Percentiles rank a stretch among this genome's conserved stretches.
Conservation (phyloP, 768 basidiomycete genomes). For the Amylocystis lapponica region DNA sequence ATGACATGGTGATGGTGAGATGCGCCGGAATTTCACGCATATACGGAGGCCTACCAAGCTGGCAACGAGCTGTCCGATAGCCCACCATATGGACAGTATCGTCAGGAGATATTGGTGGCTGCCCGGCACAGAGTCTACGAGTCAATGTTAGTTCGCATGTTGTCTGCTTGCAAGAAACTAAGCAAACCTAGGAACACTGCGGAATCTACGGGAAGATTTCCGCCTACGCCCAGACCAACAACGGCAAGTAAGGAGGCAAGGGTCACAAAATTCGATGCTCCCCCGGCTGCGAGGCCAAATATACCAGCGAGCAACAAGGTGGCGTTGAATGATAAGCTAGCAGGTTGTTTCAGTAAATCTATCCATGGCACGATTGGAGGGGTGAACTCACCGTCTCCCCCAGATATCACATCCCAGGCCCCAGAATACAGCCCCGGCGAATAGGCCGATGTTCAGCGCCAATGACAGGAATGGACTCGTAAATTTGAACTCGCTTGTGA, state of each 20-base stretch:
- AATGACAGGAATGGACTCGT: conserved; percentile 43
- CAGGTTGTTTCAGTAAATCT: background rate
- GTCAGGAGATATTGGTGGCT: conserved; percentile 56
- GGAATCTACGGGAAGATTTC: conserved; percentile 53
- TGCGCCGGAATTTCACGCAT: background rate
- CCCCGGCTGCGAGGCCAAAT: conserved; percentile 48
- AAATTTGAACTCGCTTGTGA: conserved; percentile 43
- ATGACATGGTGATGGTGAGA: background rate
- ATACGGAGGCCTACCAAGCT: conserved; percentile 32
- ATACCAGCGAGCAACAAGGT: conserved; percentile 49
- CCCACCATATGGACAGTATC: conserved; percentile 55
- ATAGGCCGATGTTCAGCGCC: conserved; percentile 46
- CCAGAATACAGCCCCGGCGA: conserved; percentile 47
- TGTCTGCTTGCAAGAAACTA: no score
- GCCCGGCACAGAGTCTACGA: conserved; percentile 43
- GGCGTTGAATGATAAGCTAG: conserved; percentile 46
- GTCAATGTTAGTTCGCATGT: background rate
- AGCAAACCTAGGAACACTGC: conserved; percentile 43
- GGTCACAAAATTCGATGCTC: conserved; percentile 39
- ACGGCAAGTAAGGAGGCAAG: conserved; percentile 43
- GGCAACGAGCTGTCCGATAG: conserved; percentile 46
- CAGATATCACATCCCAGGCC: conserved; percentile 45
- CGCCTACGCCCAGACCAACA: conserved; percentile 45
- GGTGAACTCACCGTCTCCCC: conserved; percentile 38
- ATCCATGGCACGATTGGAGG: background rate